Evolutionary conservation across 768 basidiomycete genomes (phyloP), one percentile per base, ranked within the genome.

Genomic region (Antrodiella citrinella): DNA sequence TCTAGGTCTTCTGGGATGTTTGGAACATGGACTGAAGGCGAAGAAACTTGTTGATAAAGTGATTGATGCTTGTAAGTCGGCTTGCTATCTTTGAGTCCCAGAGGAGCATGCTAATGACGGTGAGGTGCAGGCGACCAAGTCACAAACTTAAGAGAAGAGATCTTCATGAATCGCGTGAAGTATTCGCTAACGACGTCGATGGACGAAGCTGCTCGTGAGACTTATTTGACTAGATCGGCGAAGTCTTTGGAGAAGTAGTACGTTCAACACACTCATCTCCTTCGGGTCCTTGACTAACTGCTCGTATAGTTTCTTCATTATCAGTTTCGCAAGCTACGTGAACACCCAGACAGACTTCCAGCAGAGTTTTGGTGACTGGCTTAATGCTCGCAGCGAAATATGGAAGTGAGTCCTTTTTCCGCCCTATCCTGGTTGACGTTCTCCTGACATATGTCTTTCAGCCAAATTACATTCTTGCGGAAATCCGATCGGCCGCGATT

Each of bases 11-110:
- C 73, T 98, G 4, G 94, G 94, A n/a, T 92, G 86, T 57, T 68
- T 99, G 44, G 96, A 98, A 56, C 75, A 86, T 48, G 96, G 96
- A 0, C 66, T 83, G 26, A 78, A 80, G 57, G 78, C 84, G n/a
- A 99, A 99, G 72, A 81, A 72, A 49, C 74, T 98, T 2, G 94
- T 94, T 0, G 96, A 99, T 67, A 77, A 81, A 11, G 80, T 96
- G 51, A 85, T 98, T 49, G 94, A 99, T 62, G 75, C 82, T 26
- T 81, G 80, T 76, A 48, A 54, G 69, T 53, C 39, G n/a, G 10
- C 10, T 35, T n/a, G 3, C 24, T 45, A 7, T 26, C 5, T 10
- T 38, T 38, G n/a, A n/a, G n/a, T 10, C 35, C 10, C 35, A 38
- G 35, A 38, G 18, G 38, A 42, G 51, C 26, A 22, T 42, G 40